phyloP scores from a whole-genome alignment of 768 basidiomycete species.

The Podaxis sp. region DNA sequence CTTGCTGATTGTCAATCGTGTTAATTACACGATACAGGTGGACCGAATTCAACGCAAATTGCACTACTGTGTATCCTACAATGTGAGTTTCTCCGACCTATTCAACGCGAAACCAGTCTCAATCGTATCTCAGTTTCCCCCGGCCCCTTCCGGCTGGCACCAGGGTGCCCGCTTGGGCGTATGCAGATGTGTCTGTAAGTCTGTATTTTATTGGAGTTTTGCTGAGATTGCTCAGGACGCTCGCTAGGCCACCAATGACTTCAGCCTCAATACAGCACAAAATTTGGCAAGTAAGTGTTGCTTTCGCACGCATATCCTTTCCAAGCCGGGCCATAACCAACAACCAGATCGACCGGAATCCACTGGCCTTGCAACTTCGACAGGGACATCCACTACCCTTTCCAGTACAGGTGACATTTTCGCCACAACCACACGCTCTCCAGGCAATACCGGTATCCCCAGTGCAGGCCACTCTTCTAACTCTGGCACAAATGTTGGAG shows the following conservation, averaged over 20 bases:
- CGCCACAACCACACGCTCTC: background rate
- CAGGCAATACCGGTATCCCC: background rate
- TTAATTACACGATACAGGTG: constrained; percentile 31
- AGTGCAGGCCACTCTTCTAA: background rate
- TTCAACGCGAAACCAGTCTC: background rate
- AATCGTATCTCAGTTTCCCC: constrained; percentile 24
- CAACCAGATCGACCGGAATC: constrained; percentile 30
- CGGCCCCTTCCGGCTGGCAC: constrained; percentile 35
- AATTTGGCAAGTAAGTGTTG: constrained; percentile 19
- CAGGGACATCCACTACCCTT: constrained; percentile 14
- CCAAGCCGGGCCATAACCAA: background rate
- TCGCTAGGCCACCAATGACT: constrained; percentile 24
- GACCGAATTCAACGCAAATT: constrained; percentile 43
- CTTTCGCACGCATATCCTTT: background rate
- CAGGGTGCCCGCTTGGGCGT: constrained; percentile 47
- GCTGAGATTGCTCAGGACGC: background rate
- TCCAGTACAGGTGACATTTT: background rate
- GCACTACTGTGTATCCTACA: constrained; percentile 32
- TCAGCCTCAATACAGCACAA: constrained; percentile 29
- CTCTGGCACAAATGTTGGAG: constrained; percentile 12
- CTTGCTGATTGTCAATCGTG: background rate
- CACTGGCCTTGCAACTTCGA: constrained; percentile 21
- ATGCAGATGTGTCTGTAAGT: constrained; percentile 36
- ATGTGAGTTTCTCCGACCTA: constrained; percentile 22
- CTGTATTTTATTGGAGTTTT: background rate